These are phyloP conservation scores for Erysimum cheiri DNA, from an alignment of 441 rosid genomes.

Conservation along the genomic window DNA sequence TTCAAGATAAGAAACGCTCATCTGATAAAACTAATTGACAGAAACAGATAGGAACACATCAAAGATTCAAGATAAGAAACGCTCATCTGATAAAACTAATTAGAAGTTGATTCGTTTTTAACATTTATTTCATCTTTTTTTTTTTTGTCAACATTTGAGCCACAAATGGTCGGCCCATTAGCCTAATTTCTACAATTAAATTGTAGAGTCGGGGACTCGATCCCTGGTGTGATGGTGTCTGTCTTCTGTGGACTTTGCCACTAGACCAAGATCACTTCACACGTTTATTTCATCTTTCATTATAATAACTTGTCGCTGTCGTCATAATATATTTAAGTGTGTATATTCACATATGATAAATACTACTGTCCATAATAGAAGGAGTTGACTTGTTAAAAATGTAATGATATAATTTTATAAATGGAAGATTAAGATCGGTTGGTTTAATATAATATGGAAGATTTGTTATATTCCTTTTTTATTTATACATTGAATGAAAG, in stretches of 20 bases:
- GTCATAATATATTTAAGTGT: neutral
- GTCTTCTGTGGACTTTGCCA: no score
- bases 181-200: no score
- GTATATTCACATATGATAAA: neutral
- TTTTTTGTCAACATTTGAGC: no score
- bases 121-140: neutral
- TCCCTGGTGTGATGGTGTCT: no score
- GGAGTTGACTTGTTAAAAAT: neutral
- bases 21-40: neutral
- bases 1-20: constrained; percentile 14
- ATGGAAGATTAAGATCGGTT: neutral
- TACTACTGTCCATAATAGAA: neutral
- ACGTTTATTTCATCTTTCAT: neutral
- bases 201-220: no score
- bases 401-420: neutral
- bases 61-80: constrained; percentile 11
- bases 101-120: neutral
- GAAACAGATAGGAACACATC: constrained; percentile 11
- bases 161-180: no score
- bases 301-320: neutral
- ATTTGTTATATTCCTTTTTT: neutral
- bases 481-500: neutral
- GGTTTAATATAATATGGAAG: neutral
- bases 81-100: constrained; percentile 1
- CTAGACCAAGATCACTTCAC: no score